phyloP scores from a whole-genome alignment of 2,329 filamentous ascomycete genomes.

The Sporothrix sp. region DNA sequence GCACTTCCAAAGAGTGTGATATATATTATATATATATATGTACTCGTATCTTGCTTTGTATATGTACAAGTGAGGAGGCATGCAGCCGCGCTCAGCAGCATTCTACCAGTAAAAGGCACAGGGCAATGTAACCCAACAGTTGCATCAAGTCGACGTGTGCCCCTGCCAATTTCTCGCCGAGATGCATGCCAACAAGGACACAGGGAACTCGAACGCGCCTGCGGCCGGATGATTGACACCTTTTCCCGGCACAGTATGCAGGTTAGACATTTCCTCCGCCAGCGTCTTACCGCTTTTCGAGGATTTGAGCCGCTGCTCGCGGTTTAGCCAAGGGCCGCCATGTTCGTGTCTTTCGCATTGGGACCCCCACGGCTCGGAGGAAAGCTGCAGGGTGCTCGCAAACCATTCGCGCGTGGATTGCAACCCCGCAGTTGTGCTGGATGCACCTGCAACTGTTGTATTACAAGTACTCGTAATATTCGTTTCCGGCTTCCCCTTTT shows the following conservation, averaged over 20 bases:
- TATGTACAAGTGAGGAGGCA: neutral
- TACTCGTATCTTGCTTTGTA: too few relatives aligned
- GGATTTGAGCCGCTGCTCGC: too few relatives aligned
- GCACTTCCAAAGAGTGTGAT: too few relatives aligned
- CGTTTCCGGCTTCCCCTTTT: constrained; percentile 4
- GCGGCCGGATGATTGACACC: neutral
- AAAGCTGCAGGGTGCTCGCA: neutral
- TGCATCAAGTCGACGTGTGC: neutral
- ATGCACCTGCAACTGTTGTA: neutral
- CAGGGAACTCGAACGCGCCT: neutral
- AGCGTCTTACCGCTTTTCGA: neutral
- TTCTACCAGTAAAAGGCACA: neutral
- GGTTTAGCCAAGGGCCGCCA: too few relatives aligned
- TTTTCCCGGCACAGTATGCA: neutral
- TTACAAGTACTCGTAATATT: neutral
- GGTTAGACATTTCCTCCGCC: neutral
- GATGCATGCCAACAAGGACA: neutral
- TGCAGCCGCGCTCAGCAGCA: neutral
- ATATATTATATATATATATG: too few relatives aligned
- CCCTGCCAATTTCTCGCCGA: neutral
- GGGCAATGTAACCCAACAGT: neutral
- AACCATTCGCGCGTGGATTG: constrained; percentile 1
- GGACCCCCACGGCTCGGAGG: too few relatives aligned
- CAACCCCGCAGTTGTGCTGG: constrained; percentile 4
- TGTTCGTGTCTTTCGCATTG: too few relatives aligned